A percentile compares a stretch with the other conserved stretches of the same genome.
phyloP scores from a whole-genome alignment of 257 asterid species.

The Pogostemon cablin region DNA sequence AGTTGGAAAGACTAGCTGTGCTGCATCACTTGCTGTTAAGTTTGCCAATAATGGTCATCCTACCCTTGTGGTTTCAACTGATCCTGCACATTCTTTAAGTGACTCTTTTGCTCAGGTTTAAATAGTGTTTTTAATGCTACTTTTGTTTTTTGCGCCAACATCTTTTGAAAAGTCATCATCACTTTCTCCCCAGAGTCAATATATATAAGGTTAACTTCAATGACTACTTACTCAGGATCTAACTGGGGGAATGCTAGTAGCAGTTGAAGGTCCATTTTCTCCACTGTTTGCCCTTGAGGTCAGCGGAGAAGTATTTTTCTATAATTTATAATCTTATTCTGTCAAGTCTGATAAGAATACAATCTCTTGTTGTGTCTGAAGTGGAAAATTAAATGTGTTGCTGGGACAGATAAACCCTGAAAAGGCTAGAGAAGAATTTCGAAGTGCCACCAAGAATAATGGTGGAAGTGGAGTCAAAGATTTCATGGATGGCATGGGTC shows the following conservation, averaged over 20 bases:
- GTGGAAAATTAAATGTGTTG: conserved; percentile 33
- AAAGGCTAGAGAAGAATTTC: conserved; percentile 88
- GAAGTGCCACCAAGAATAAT: conserved; percentile 60
- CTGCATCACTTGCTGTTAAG: conserved; percentile 96
- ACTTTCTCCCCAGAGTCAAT: not conserved
- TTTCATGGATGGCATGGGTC: conserved; percentile 99
- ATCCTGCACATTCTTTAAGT: conserved; percentile 98
- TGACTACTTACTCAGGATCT: conserved; percentile 63
- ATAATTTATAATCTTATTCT: conserved; percentile 23
- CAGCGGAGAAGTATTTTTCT: conserved; percentile 33
- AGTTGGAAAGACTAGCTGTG: conserved; percentile 98
- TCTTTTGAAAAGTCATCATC: conserved; percentile 3
- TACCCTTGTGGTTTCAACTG: conserved; percentile 97
- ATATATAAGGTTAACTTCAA: conserved; percentile 28
- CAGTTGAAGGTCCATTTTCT: conserved; percentile 86
- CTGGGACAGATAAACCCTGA: conserved; percentile 89
- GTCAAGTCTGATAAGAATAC: conserved; percentile 19
- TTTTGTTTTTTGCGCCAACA: not conserved
- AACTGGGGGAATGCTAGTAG: conserved; percentile 82
- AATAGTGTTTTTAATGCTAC: conserved; percentile 6
- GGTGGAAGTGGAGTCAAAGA: conserved; percentile 95
- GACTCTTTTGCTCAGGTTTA: conserved; percentile 98
- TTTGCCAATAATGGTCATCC: conserved; percentile 98
- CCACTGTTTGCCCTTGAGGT: conserved; percentile 99
- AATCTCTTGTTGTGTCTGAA: conserved; percentile 22